phyloP scores from a whole-genome alignment of 345 rosid species.

The Pugionium dolabratum region DNA sequence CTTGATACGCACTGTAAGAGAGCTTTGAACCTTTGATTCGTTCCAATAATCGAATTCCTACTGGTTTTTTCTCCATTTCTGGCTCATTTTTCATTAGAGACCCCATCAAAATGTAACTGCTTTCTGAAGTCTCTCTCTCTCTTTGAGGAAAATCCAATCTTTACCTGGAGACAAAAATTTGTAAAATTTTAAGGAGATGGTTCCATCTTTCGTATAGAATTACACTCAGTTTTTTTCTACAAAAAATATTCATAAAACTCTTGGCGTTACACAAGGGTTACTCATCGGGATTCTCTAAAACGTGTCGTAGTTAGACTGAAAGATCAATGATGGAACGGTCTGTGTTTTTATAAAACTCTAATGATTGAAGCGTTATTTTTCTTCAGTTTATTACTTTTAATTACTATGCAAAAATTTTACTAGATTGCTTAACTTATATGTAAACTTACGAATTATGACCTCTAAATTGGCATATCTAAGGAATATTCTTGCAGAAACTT shows the following conservation, averaged over 20 bases:
- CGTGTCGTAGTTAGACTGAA: constrained; percentile 23
- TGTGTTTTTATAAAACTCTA: constrained; percentile 16
- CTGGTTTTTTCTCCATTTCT: constrained; percentile 50
- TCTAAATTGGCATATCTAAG: constrained; percentile 10
- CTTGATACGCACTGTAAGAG: constrained; percentile 68
- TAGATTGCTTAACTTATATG: constrained; percentile 6
- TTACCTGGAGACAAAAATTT: constrained; percentile 3
- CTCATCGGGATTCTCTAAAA: constrained; percentile 13
- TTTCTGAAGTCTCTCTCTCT: neutral
- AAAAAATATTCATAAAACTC: constrained; percentile 11
- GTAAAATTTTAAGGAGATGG: constrained; percentile 10
- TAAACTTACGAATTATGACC: neutral
- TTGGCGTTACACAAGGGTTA: constrained; percentile 24
- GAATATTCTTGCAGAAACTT: constrained; percentile 9
- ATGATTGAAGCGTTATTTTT: constrained; percentile 12
- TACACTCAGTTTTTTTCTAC: neutral
- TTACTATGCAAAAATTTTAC: neutral
- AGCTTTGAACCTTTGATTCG: constrained; percentile 48
- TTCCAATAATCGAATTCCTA: constrained; percentile 65
- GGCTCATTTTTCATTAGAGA: constrained; percentile 40
- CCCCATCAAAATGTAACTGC: constrained; percentile 47
- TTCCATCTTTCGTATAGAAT: constrained; percentile 28
- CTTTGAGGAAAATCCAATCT: neutral
- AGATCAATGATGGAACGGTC: constrained; percentile 1
- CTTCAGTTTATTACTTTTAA: neutral